Evolutionary conservation across 176 grass and related monocot genomes (phyloP).

Genomic region (Bromus sterilis): DNA sequence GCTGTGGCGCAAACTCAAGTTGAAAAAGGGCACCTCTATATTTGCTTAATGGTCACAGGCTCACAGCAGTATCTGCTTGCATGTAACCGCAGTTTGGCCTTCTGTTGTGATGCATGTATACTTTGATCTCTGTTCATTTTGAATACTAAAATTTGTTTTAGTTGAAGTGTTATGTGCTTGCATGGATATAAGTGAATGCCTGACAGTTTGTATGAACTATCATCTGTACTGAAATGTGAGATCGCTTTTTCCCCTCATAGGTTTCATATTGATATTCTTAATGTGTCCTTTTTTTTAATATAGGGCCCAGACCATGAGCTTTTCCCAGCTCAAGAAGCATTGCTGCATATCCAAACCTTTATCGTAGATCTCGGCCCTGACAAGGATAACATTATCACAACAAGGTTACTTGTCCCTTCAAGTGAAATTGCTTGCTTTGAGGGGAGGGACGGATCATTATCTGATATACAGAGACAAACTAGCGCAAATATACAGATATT

Average conservation of each 20-base stretch:
- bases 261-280: conserved; percentile 12
- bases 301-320: conserved; percentile 88
- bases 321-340: conserved; percentile 93
- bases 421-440: conserved; percentile 89
- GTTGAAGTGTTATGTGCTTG: background rate
- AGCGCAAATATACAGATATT: conserved; percentile 91
- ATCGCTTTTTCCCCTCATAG: background rate
- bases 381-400: conserved; percentile 92
- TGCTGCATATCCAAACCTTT: conserved; percentile 88
- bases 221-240: background rate
- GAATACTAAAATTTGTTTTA: background rate
- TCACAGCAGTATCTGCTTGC: background rate
- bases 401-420: conserved; percentile 79
- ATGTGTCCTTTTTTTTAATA: conserved; percentile 1
- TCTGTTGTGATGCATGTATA: background rate
- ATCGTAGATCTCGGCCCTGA: conserved; percentile 97
- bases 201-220: conserved; percentile 10
- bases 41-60: background rate
- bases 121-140: background rate
- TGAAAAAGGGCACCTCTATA: background rate
- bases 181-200: background rate
- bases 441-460: conserved; percentile 67
- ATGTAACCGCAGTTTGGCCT: background rate
- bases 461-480: conserved; percentile 79
- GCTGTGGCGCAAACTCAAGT: background rate